These are phyloP conservation scores for Trifolium repens DNA, from an alignment of 306 rosid species.

Conservation along the genomic window DNA sequence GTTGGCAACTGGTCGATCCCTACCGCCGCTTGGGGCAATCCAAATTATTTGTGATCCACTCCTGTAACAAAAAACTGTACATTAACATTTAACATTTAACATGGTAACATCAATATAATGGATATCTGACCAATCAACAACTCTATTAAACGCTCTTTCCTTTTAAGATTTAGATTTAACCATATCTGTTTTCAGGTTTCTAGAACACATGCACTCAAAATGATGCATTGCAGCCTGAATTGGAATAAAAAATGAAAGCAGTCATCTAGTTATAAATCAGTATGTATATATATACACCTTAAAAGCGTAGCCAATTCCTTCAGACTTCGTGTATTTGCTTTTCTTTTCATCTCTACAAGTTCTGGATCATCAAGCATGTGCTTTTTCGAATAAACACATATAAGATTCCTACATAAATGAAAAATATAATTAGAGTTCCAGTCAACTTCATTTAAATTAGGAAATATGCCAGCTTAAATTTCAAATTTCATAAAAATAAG, in stretches of 20 bases:
- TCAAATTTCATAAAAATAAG: constrained; percentile 39
- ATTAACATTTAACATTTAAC: constrained; percentile 30
- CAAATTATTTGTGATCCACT: constrained; percentile 89
- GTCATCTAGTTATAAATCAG: constrained; percentile 26
- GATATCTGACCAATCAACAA: constrained; percentile 27
- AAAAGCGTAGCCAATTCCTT: constrained; percentile 95
- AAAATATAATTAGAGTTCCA: constrained; percentile 2
- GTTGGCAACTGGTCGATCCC: constrained; percentile 80
- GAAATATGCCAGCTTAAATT: constrained; percentile 17
- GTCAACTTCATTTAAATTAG: constrained; percentile 26
- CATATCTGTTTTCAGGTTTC: constrained; percentile 20
- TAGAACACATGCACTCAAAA: constrained; percentile 24
- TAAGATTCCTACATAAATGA: constrained; percentile 70
- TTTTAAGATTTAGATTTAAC: constrained; percentile 26
- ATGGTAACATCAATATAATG: constrained; percentile 24
- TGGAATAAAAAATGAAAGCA: constrained; percentile 7
- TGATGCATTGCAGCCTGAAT: constrained; percentile 33
- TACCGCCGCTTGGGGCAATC: constrained; percentile 99
- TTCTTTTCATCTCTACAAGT: constrained; percentile 85
- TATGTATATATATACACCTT: constrained; percentile 65
- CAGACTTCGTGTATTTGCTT: constrained; percentile 82
- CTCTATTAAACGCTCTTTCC: constrained; percentile 10
- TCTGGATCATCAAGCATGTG: constrained; percentile 91
- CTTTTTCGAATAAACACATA: constrained; percentile 97
- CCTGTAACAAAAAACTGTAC: constrained; percentile 53